These are phyloP conservation scores for Colletotrichum sp. DNA, from an alignment of 2,329 filamentous ascomycete species.

Conservation along the genomic window DNA sequence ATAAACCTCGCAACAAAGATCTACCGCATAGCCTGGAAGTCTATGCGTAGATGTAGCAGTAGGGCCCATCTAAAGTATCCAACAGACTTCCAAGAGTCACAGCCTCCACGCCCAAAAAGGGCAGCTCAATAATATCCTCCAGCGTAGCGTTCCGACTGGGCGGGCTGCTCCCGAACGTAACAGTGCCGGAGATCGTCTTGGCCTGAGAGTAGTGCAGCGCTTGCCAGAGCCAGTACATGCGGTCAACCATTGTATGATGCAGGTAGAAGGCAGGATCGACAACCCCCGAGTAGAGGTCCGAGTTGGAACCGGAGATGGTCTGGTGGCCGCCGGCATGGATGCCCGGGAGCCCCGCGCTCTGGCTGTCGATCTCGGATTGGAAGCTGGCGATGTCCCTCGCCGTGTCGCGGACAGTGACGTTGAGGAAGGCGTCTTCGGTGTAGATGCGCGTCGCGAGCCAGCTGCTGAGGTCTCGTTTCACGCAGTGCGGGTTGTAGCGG, in stretches of 20 bases:
- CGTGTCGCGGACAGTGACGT: slow-evolving; percentile 24
- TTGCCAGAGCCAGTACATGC: slow-evolving; percentile 1
- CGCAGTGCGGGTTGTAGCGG: slow-evolving; percentile 33
- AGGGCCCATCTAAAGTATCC: slow-evolving; percentile 29
- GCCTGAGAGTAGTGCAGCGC: slow-evolving; percentile 10
- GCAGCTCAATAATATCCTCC: slow-evolving; percentile 10
- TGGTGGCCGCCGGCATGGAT: slow-evolving; percentile 18
- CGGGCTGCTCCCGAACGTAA: slow-evolving; percentile 21
- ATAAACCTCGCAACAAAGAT: background rate
- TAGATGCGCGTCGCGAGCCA: slow-evolving; percentile 21
- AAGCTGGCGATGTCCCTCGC: slow-evolving; percentile 33
- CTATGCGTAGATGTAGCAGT: slow-evolving; percentile 29
- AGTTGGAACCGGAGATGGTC: slow-evolving; percentile 36
- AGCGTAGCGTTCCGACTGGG: slow-evolving; percentile 12
- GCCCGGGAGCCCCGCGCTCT: slow-evolving; percentile 33
- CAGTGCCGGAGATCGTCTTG: background rate
- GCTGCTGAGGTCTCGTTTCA: slow-evolving; percentile 29
- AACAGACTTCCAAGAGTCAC: slow-evolving; percentile 27
- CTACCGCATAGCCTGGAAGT: accelerated
- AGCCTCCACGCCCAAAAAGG: slow-evolving; percentile 8
- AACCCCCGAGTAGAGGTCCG: slow-evolving; percentile 42
- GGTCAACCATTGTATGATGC: background rate
- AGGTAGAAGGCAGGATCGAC: slow-evolving; percentile 21
- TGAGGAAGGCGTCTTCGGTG: slow-evolving; percentile 23
- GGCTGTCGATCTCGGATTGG: slow-evolving; percentile 40